Evolutionary conservation across 177 flowering plant species (phyloP).

Genomic region (Vitis hybrid): DNA sequence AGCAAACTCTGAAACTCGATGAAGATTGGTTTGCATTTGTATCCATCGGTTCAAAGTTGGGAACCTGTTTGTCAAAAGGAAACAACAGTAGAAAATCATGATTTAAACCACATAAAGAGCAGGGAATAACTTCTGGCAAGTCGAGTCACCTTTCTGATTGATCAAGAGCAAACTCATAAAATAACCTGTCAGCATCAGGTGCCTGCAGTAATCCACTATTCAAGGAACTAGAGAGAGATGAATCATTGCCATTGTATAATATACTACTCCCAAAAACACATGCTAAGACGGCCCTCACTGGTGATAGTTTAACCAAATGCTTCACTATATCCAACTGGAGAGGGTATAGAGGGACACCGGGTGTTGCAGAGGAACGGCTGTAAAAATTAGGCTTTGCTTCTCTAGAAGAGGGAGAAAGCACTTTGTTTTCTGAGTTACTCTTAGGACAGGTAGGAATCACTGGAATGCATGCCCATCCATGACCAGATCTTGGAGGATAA

Average conservation of each 20-base stretch:
- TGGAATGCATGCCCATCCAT: slow-evolving; percentile 98
- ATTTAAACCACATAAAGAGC: background rate
- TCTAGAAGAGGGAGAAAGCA: slow-evolving; percentile 51
- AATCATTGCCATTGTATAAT: slow-evolving; percentile 56
- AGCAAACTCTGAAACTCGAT: slow-evolving; percentile 90
- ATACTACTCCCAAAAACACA: slow-evolving; percentile 95
- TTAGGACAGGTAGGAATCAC: slow-evolving; percentile 53
- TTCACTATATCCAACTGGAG: slow-evolving; percentile 85
- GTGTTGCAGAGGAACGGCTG: slow-evolving; percentile 48
- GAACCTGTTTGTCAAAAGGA: slow-evolving; percentile 51
- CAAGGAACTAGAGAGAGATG: slow-evolving; percentile 54
- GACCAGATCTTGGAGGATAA: slow-evolving; percentile 88
- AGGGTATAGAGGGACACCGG: slow-evolving; percentile 75
- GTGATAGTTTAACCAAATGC: slow-evolving; percentile 87
- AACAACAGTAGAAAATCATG: slow-evolving; percentile 1
- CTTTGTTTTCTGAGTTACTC: slow-evolving; percentile 49
- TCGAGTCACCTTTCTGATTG: slow-evolving; percentile 83
- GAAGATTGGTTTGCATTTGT: slow-evolving; percentile 95
- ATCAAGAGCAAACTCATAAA: slow-evolving; percentile 96
- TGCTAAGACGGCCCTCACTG: slow-evolving; percentile 91
- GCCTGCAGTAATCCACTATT: slow-evolving; percentile 47
- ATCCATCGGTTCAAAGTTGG: slow-evolving; percentile 98
- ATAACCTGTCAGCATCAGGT: slow-evolving; percentile 76
- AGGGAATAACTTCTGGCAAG: background rate
- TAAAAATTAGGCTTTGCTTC: slow-evolving; percentile 63